Evolutionary conservation across 176 grass and related monocot species (phyloP).

Genomic region (Dendrocalamus sinicus): DNA sequence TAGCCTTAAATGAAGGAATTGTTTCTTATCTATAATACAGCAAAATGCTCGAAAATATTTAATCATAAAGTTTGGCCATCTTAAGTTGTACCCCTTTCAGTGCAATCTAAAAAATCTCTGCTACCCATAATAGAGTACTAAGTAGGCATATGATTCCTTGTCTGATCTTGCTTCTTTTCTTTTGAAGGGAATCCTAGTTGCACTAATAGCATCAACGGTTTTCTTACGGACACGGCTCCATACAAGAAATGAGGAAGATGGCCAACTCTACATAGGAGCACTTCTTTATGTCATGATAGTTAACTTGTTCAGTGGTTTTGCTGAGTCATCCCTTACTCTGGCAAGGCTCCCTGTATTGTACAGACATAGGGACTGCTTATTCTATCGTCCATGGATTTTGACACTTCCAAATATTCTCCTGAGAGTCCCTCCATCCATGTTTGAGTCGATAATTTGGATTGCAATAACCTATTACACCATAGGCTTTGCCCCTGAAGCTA

Average conservation of each 20-base stretch:
- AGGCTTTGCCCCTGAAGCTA: slow-evolving; percentile 90
- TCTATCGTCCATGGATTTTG: slow-evolving; percentile 80
- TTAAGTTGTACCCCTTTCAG: slow-evolving; percentile 1
- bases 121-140: background rate
- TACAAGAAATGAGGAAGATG: slow-evolving; percentile 60
- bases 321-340: slow-evolving; percentile 71
- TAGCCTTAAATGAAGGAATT: background rate
- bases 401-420: slow-evolving; percentile 80
- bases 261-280: slow-evolving; percentile 78
- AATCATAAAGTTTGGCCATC: background rate
- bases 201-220: slow-evolving; percentile 68
- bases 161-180: slow-evolving; percentile 29
- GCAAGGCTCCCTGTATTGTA: slow-evolving; percentile 85
- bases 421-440: slow-evolving; percentile 67
- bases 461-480: slow-evolving; percentile 78
- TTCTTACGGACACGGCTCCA: slow-evolving; percentile 70
- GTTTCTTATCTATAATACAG: background rate
- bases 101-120: slow-evolving; percentile 14
- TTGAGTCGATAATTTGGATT: slow-evolving; percentile 79
- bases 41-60: background rate
- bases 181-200: slow-evolving; percentile 67
- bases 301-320: slow-evolving; percentile 93
- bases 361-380: slow-evolving; percentile 87
- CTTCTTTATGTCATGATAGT: slow-evolving; percentile 79
- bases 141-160: slow-evolving; percentile 24